phyloP scores from a whole-genome alignment of 257 asterid genomes.

The Jacaranda copaia region DNA sequence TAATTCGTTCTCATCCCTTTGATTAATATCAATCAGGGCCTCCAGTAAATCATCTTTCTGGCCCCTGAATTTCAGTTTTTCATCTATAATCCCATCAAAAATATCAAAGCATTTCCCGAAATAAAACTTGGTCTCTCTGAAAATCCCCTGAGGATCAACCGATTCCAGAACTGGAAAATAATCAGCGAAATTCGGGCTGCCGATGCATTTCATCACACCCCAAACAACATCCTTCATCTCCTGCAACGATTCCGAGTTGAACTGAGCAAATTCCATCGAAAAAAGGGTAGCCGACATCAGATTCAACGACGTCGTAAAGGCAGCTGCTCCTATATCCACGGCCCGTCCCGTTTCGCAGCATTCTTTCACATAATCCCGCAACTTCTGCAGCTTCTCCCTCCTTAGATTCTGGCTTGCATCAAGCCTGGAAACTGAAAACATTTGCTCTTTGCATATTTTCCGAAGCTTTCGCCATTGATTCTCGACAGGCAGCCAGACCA shows the following conservation, averaged over 20 bases:
- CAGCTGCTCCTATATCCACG: constrained; percentile 49
- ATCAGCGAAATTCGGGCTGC: constrained; percentile 55
- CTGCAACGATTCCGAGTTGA: constrained; percentile 51
- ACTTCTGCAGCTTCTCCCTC: constrained; percentile 44
- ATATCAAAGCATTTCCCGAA: constrained; percentile 44
- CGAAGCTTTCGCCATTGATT: constrained; percentile 50
- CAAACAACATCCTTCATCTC: constrained; percentile 60
- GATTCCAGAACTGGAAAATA: constrained; percentile 52
- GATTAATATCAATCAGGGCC: constrained; percentile 40
- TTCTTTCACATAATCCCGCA: constrained; percentile 41
- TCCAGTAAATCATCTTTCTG: constrained; percentile 46
- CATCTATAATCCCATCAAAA: constrained; percentile 49
- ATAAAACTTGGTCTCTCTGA: constrained; percentile 33
- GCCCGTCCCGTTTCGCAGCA: constrained; percentile 48
- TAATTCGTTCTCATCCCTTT: constrained; percentile 35
- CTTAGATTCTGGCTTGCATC: constrained; percentile 45
- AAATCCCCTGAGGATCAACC: constrained; percentile 59
- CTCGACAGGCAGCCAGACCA: constrained; percentile 45
- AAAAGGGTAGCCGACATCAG: constrained; percentile 60
- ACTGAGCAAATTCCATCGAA: constrained; percentile 59
- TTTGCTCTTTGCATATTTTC: constrained; percentile 46
- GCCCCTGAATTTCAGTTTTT: constrained; percentile 41
- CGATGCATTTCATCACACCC: constrained; percentile 48
- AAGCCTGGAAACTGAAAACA: constrained; percentile 48
- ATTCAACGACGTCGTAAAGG: constrained; percentile 58